Evolutionary conservation across 75 land plant genomes (phyloP), one percentile per base, ranked within the genome.

Genomic region (Chamaecyparis obtusa): DNA sequence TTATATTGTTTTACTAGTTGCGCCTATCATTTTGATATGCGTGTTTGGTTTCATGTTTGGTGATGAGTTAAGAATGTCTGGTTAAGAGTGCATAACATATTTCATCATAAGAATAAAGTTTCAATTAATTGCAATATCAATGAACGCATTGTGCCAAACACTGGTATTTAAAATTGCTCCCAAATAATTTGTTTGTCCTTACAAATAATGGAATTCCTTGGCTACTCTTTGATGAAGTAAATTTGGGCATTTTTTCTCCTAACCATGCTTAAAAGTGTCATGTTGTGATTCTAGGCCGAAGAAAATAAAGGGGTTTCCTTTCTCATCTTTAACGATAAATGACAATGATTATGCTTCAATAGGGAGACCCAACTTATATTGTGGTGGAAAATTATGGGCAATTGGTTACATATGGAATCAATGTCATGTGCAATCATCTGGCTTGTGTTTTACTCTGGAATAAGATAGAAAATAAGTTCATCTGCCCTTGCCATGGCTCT

Each of bases 391-490:
- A 87, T 32, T 96, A 97, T 87, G 91, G 92, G 74, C 93, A 93
- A 44, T 94, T 98, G 69, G 99, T 99, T 86, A 89, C 97, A 7
- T 98, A 91, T 87, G 99, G 97, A 4, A 90, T 98, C 41, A 98
- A 98, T 83, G 99, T 95, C 8, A 97, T 98, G 17, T 98, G 99
- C 93, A 97, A 97, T 37, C 99, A 98, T 81, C 94, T 98, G 83
- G 99, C 99, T 1, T 97, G 99, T 90, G 99, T 98, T 16, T 97
- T 98, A n/a, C 99, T 99, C 30, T 97, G 92, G 93, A 98, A 98
- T 90, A 24, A 56, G 17, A 96, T 96, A 21, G 99, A 97, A 93
- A 98, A 97, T 93, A 98, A 93, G 91, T 98, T 97, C 90, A 94
- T 95, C 86, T 98, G 99, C 89, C 99, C 99, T 1, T 98, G 99